Evolutionary conservation across 2,329 filamentous ascomycete species (phyloP), one percentile per base, ranked within the genome.

Genomic region (Coniochaeta prunicola): DNA sequence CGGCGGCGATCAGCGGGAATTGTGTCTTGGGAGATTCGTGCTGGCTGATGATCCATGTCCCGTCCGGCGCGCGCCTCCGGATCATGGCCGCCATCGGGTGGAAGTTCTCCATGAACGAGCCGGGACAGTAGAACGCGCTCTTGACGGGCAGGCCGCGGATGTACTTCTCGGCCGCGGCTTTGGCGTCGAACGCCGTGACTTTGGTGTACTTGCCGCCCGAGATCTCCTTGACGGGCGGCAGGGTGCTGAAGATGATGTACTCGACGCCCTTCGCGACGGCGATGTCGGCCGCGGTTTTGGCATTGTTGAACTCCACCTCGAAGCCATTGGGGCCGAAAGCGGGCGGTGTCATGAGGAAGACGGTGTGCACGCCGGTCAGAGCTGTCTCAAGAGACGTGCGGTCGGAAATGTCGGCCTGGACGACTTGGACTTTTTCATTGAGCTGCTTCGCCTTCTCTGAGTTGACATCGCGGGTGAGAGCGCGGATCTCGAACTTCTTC

Each of bases 61-160:
- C 62, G 19, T 62, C 61, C 6, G 40, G 48, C 69, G 61, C 19
- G 73, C 64, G 10, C 69, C 53, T 30, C 3, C 36, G 68, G 59
- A n/a, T 67, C 67, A 48, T 60, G 17, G 73, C 58, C 2, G 38
- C 31, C n/a, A 56, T 59, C 4, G 57, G 31, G 19, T 61, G 24
- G 31, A 76, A 69, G 60, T 84, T 84, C 60, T 79, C 75, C 78
- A 85, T 84, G 64, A 83, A 87, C 33, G 72, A 73, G 0, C 76
- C 83, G 0, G 80, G 77, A 2, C 77, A 69, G 59, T 80, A 77
- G 66, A 84, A 85, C 0, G 81, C 77, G 13, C 73, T 75, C 1
- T 77, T 76, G 2, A 86, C 68, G 0, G 75, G 76, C 2, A 78
- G 69, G 0, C 64, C 58, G 13, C 80, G 78, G 58, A 86, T 83